Percentiles rank a stretch among this genome's conserved stretches.
These are phyloP conservation scores for Cyclotella atomus DNA, from an alignment of 108 stramenopile species.

Conservation along the genomic window DNA sequence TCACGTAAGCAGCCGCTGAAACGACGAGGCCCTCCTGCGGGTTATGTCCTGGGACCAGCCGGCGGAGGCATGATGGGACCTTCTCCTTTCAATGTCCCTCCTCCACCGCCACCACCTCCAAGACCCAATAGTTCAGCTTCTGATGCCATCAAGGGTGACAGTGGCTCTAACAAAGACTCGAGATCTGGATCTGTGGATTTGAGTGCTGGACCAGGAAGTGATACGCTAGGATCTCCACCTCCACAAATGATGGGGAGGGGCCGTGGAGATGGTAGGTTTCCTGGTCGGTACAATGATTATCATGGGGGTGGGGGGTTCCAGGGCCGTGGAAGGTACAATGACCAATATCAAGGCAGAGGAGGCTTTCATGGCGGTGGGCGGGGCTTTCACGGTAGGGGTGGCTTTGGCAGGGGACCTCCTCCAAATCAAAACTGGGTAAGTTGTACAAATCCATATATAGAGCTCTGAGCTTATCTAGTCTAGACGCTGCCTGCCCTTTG, in stretches of 20 bases:
- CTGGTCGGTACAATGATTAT: conserved; percentile 8
- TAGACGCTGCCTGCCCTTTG: neutral
- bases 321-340: neutral
- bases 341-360: neutral
- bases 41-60: conserved; percentile 87
- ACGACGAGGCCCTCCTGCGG: conserved; percentile 80
- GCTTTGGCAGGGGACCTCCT: conserved; percentile 20
- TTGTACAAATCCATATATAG: neutral
- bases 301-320: neutral
- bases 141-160: neutral
- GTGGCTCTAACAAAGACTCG: neutral
- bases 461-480: neutral
- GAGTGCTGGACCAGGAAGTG: neutral
- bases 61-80: conserved; percentile 37
- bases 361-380: conserved; percentile 12
- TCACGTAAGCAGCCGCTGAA: conserved; percentile 43
- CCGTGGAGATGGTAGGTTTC: conserved; percentile 26
- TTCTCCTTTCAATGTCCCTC: conserved; percentile 4
- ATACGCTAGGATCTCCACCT: neutral
- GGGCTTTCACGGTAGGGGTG: conserved; percentile 9
- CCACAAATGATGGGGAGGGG: conserved; percentile 38
- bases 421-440: conserved; percentile 11
- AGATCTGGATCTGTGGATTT: neutral
- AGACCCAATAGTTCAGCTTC: neutral
- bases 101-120: conserved; percentile 28